Evolutionary conservation across 192 early-diverging fungal genomes (phyloP).

Genomic region (Glomus cerebriforme): DNA sequence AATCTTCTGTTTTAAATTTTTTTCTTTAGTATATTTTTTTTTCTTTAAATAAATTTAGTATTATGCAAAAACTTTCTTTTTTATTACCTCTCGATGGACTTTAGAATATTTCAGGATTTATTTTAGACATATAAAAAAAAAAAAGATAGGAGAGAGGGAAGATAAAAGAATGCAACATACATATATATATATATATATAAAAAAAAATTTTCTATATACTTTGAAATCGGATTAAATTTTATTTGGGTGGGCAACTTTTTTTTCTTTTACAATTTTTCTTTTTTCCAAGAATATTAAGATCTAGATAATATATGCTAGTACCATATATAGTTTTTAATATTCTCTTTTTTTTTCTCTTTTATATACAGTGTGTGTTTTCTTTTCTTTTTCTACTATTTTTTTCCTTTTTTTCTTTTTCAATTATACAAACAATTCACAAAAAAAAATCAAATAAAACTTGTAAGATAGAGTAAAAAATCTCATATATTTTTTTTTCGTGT

Average conservation of each 20-base stretch:
- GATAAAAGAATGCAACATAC: too few relatives aligned
- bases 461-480: neutral
- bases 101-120: slow-evolving; percentile 4
- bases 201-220: neutral
- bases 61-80: neutral
- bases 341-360: neutral
- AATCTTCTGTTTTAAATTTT: neutral
- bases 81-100: neutral
- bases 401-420: neutral
- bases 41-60: neutral
- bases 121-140: neutral
- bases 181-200: neutral
- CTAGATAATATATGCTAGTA: too few relatives aligned
- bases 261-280: too few relatives aligned
- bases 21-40: slow-evolving; percentile 9
- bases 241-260: neutral
- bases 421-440: neutral
- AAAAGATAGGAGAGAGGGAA: neutral
- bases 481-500: too few relatives aligned
- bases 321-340: neutral
- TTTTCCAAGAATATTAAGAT: too few relatives aligned
- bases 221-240: neutral
- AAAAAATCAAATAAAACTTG: slow-evolving; percentile 13
- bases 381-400: neutral
- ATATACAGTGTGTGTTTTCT: neutral